Base-by-base conservation (phyloP, 768 basidiomycete genomes). In the Tricholoma flavovirens region DNA sequence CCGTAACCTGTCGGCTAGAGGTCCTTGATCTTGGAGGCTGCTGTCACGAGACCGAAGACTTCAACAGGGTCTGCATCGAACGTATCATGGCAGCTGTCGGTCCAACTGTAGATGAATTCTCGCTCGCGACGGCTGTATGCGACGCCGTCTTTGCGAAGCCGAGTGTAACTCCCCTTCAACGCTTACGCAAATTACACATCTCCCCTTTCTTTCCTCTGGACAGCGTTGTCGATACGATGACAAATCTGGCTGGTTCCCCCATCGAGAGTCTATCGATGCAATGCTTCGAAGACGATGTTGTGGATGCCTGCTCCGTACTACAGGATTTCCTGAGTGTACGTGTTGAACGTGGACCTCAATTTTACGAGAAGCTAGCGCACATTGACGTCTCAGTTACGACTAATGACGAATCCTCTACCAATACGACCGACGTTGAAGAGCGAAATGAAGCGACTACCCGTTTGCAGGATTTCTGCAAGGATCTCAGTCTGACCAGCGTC, bases 11-110 rank as follows among this genome's bases (percentile, higher is more conserved):
- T 67, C 73, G 74, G 15, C 73, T 86, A 43, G 71, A 83, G 59
- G 71, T 81, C 38, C 77, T 86, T 50, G 82, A 84, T 62, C 75
- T 86, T 49, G 79, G 78, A 26, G 76, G 75, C 67, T 83, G 81
- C 70, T 76, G 73, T 60, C 77, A 81, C 69, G 81, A 79, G 61
- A 72, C 75, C 53, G 77, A 77, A 42, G 75, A 75, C 14, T 75
- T 75, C 67, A 84, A 84, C 72, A 72, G 76, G 38, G 58, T 69
- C 42, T 83, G 79, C 70, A 81, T 79, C 29, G 78, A 83, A 63
- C 77, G 80, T 61, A 84, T 86, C 71, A 80, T 85, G 74, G 73
- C 78, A 57, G 77, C 78, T 51, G 79, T 84, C 52, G 83, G 81
- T 3, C 73, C 74, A 45, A 76, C 79, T 51, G 73, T 85, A 42